Conservation (phyloP, 2,329 filamentous ascomycete species). For the Alternaria gaisen region DNA sequence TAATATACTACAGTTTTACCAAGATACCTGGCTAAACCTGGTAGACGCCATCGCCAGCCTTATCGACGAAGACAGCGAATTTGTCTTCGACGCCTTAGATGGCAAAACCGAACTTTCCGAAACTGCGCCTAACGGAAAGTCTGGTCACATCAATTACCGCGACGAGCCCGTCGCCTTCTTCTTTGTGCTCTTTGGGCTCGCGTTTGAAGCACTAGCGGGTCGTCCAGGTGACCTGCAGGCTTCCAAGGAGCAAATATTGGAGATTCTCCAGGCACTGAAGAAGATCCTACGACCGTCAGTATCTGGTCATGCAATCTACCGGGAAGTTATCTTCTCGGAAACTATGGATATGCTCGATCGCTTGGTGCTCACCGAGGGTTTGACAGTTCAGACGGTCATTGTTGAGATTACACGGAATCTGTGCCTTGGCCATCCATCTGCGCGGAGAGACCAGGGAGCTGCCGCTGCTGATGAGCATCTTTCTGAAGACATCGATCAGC, state of each 20-base stretch:
- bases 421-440: conserved; percentile 90
- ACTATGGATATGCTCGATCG: conserved; percentile 96
- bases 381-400: conserved; percentile 89
- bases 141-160: conserved; percentile 88
- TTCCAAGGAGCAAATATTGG: conserved; percentile 80
- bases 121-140: conserved; percentile 61
- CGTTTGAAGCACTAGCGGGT: conserved; percentile 92
- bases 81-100: conserved; percentile 95
- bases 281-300: conserved; percentile 95
- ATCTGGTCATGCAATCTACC: conserved; percentile 94
- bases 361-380: conserved; percentile 87
- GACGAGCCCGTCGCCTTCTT: conserved; percentile 99
- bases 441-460: conserved; percentile 70
- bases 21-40: conserved; percentile 94
- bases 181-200: conserved; percentile 95
- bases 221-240: conserved; percentile 76
- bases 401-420: conserved; percentile 92
- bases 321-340: conserved; percentile 94
- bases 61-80: conserved; percentile 96
- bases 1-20: conserved; percentile 73
- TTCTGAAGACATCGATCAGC: conserved; percentile 95
- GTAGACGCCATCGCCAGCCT: conserved; percentile 97
- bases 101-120: conserved; percentile 68
- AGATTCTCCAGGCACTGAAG: conserved; percentile 89
- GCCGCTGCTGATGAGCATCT: conserved; percentile 72